phyloP scores from a whole-genome alignment of 139 green algal genomes.

The Choricystis sp. region DNA sequence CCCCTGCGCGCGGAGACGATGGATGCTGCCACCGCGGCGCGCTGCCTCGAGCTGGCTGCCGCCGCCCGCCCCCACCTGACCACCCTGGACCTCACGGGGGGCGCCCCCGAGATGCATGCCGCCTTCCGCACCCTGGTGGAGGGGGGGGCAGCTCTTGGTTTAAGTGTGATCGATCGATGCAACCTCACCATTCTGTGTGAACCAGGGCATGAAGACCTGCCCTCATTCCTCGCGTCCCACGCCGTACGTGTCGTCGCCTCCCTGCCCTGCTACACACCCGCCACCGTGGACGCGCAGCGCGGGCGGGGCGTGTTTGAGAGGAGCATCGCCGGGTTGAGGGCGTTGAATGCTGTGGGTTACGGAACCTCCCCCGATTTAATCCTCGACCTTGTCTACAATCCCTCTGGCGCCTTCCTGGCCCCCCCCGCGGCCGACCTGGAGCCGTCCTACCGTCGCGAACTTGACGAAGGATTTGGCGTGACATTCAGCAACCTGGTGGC shows the following conservation, averaged over 20 bases:
- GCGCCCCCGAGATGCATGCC: slow-evolving; percentile 74
- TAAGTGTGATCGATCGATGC: slow-evolving; percentile 93
- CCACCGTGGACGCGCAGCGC: slow-evolving; percentile 81
- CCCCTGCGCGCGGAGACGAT: slow-evolving; percentile 64
- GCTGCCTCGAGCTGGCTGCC: slow-evolving; percentile 53
- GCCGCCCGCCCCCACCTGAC: slow-evolving; percentile 20
- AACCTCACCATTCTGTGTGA: slow-evolving; percentile 95
- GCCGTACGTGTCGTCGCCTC: slow-evolving; percentile 78
- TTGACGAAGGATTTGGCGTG: slow-evolving; percentile 58
- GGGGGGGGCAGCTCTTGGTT: slow-evolving; percentile 38
- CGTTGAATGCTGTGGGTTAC: slow-evolving; percentile 75
- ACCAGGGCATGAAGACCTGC: slow-evolving; percentile 81
- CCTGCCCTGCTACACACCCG: slow-evolving; percentile 78
- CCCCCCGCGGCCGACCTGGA: slow-evolving; percentile 28
- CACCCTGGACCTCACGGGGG: slow-evolving; percentile 85
- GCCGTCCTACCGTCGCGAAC: slow-evolving; percentile 29
- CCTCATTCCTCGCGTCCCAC: slow-evolving; percentile 68
- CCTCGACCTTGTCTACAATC: slow-evolving; percentile 97
- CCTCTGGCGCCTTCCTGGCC: slow-evolving; percentile 55
- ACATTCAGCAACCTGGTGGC: slow-evolving; percentile 71
- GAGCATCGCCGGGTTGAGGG: slow-evolving; percentile 48
- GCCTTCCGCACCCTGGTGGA: slow-evolving; percentile 78
- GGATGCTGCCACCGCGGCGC: slow-evolving; percentile 38
- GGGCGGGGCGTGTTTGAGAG: slow-evolving; percentile 79
- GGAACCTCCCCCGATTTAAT: slow-evolving; percentile 42